Percentiles rank a stretch among this genome's conserved stretches.
Conservation (phyloP, 2,329 filamentous ascomycete species). For the Conoideocrella luteorostrata region DNA sequence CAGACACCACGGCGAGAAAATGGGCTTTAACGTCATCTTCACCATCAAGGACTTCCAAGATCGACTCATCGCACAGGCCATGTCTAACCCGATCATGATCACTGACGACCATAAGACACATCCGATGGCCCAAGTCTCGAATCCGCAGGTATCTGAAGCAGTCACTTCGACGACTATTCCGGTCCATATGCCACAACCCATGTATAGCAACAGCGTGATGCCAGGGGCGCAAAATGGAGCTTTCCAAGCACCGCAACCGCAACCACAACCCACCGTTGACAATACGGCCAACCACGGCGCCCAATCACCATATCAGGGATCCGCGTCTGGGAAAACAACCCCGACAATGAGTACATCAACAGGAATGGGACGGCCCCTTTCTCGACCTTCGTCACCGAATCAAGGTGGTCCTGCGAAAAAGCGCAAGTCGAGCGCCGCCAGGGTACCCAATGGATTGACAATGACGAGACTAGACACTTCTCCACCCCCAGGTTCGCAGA, state of each 20-base stretch:
- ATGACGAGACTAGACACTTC: constrained; percentile 76
- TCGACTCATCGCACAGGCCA: constrained; percentile 72
- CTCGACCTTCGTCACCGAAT: constrained; percentile 67
- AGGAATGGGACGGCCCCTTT: constrained; percentile 39
- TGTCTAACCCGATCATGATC: constrained; percentile 88
- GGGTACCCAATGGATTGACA: constrained; percentile 65
- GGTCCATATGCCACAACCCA: constrained; percentile 10
- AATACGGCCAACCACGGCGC: constrained; percentile 47
- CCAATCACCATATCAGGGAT: constrained; percentile 30
- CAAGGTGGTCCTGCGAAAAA: constrained; percentile 69
- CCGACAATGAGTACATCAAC: constrained; percentile 18
- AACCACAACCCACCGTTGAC: constrained; percentile 56
- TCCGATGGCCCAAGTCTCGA: constrained; percentile 22
- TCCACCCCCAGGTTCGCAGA: constrained; percentile 32
- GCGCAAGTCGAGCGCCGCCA: constrained; percentile 69
- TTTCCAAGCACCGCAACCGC: constrained; percentile 55
- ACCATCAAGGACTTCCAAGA: constrained; percentile 79
- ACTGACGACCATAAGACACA: constrained; percentile 97
- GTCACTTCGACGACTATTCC: constrained; percentile 18
- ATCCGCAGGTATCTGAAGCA: constrained; percentile 22
- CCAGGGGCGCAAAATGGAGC: constrained; percentile 26
- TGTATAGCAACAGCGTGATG: constrained; percentile 27
- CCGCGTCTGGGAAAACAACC: constrained; percentile 26
- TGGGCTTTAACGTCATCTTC: constrained; percentile 88
- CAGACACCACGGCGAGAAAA: constrained; percentile 88